Base-by-base conservation (phyloP, 2,329 filamentous ascomycete genomes). In the Fusarium sp. region DNA sequence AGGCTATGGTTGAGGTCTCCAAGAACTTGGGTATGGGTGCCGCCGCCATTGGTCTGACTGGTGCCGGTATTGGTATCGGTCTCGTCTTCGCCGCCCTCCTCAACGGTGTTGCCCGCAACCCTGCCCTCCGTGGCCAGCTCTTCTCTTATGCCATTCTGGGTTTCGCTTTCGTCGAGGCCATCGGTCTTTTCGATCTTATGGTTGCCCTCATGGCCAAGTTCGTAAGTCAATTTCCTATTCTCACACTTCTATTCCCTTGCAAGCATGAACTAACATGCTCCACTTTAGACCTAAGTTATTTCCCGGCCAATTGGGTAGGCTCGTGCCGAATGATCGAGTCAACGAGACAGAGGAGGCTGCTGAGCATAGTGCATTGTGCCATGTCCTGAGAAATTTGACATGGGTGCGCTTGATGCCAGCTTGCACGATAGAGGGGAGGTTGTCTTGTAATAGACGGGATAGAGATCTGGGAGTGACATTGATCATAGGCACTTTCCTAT, bases 141-240 rank as follows among this genome's bases (percentile, higher is more conserved):
- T 97, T 96, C 93, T 94, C 93, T 80, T 96, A 96, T 88, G 94
- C 94, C 90, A 96, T 96, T 93, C 89, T 96, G 84, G 94, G 94
- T 89, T 96, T 96, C 89, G 94, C 94, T 84, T 96, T 96, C 92
- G 94, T 95, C 86, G 94, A 96, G 86, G 94, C 94, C 88, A 94
- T 94, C 81, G 93, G 92, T 92, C 91, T 94, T 83, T 94, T 94
- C 92, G 92, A 94, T 83, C 91, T 94, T 83, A 95, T 95, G 93
- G 90, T 95, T 94, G 93, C 93, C 88, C 93, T 95, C 89, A 95
- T 95, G 93, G 93, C 92, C 92, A 95, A 95, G 90, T 94, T 93
- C 88, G 91, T 94, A 90, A 81, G 89, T 90, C 64, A 71, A 64
- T 39, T 69, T 61, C 13, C 51, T 13, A 73, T n/a, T 15, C 39